phyloP scores from a whole-genome alignment of 140 eudicot species.

The Erigeron philadelphicus region DNA sequence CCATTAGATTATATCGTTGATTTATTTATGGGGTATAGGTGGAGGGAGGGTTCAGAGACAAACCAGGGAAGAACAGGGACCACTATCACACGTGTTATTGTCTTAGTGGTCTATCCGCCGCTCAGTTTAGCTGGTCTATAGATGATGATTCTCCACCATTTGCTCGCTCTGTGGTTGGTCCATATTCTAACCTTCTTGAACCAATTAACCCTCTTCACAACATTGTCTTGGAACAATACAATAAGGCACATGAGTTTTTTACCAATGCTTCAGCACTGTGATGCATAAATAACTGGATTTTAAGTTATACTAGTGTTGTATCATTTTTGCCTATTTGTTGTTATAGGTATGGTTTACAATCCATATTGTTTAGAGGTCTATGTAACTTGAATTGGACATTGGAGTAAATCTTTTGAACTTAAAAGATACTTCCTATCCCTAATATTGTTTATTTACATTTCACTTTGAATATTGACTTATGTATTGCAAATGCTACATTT shows the following conservation, averaged over 20 bases:
- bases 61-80: conserved; percentile 83
- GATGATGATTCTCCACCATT: conserved; percentile 58
- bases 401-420: too few relatives aligned
- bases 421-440: too few relatives aligned
- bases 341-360: background rate
- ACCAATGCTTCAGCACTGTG: conserved; percentile 20
- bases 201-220: conserved; percentile 68
- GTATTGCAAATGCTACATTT: too few relatives aligned
- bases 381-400: background rate
- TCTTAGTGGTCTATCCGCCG: conserved; percentile 67
- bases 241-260: conserved; percentile 69
- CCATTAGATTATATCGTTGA: background rate
- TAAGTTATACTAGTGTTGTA: background rate
- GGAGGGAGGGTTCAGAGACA: conserved; percentile 86
- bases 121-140: conserved; percentile 51
- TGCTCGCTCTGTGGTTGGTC: conserved; percentile 57
- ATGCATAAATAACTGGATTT: conserved; percentile 1
- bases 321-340: background rate
- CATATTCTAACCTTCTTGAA: conserved; percentile 73
- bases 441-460: too few relatives aligned
- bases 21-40: conserved; percentile 17
- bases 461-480: too few relatives aligned
- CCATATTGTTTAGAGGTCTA: background rate
- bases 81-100: conserved; percentile 90
- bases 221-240: conserved; percentile 55